Percentiles rank a stretch among this genome's conserved stretches.
phyloP scores from a whole-genome alignment of 2,329 filamentous ascomycete species.

The Uncinocarpus reesii region DNA sequence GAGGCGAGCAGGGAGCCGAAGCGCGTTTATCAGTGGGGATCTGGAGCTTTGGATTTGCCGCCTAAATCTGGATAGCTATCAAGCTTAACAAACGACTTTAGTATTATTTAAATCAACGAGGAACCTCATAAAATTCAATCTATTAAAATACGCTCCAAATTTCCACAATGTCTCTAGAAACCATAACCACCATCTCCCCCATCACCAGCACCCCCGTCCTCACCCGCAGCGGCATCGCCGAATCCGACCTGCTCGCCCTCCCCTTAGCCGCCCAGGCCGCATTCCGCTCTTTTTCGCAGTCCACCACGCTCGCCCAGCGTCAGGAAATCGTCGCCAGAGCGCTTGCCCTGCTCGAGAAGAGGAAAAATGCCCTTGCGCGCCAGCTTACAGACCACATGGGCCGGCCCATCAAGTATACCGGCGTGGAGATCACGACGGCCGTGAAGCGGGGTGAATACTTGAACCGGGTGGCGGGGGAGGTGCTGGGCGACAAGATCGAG shows the following conservation, averaged over 20 bases:
- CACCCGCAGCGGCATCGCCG: conserved; percentile 63
- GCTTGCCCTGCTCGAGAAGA: conserved; percentile 56
- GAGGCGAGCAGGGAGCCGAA: too few species aligned
- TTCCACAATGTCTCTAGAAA: conserved; percentile 43
- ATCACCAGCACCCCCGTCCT: conserved; percentile 76
- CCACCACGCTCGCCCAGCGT: conserved; percentile 63
- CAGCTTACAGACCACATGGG: conserved; percentile 95
- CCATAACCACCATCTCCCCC: conserved; percentile 73
- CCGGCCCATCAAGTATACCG: conserved; percentile 76
- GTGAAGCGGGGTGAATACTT: conserved; percentile 78
- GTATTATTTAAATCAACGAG: too few species aligned
- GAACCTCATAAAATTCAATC: too few species aligned
- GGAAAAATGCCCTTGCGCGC: conserved; percentile 67
- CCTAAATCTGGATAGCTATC: too few species aligned
- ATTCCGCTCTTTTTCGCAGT: conserved; percentile 67
- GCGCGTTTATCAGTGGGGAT: too few species aligned
- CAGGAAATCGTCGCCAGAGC: conserved; percentile 74
- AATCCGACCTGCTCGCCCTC: conserved; percentile 59
- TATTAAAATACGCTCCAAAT: too few species aligned
- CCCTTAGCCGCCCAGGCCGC: conserved; percentile 61
- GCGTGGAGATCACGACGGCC: conserved; percentile 73
- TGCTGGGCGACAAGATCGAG: conserved; percentile 54
- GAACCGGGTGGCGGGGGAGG: conserved; percentile 69
- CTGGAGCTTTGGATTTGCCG: too few species aligned
- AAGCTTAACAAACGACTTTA: too few species aligned